These are phyloP conservation scores for Deuterostichococcus epilithicus DNA, from an alignment of 139 green algal species.

Conservation along the genomic window DNA sequence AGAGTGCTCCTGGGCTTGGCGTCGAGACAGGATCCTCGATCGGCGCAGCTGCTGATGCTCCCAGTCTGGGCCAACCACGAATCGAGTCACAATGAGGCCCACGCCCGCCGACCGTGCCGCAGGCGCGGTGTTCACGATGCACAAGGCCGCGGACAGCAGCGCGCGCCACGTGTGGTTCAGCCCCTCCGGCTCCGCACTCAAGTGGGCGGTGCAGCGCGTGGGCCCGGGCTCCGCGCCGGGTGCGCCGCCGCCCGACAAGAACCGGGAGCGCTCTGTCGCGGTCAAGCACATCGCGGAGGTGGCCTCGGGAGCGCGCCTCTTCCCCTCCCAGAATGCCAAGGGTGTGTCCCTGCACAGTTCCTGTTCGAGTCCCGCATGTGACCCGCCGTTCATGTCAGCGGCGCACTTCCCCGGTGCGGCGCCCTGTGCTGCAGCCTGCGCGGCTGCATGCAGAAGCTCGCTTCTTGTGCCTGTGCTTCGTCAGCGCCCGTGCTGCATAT, in stretches of 20 bases:
- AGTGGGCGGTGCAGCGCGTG: slow-evolving; percentile 10
- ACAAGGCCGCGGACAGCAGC: slow-evolving; percentile 4
- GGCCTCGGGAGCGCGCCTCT: slow-evolving; percentile 4
- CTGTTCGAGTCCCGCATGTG: too few species aligned
- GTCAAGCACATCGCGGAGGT: slow-evolving; percentile 14
- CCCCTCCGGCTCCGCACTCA: background rate
- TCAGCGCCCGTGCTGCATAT: background rate
- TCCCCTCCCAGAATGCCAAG: slow-evolving; percentile 2
- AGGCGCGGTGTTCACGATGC: slow-evolving; percentile 9
- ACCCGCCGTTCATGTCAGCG: too few species aligned
- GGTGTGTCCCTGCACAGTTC: background rate
- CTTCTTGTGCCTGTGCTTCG: background rate
- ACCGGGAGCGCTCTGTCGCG: slow-evolving; percentile 16
- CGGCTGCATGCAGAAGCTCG: background rate
- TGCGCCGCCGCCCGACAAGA: background rate
- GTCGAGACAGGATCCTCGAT: too few species aligned
- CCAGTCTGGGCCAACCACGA: too few species aligned
- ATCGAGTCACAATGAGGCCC: too few species aligned
- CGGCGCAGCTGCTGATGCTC: too few species aligned
- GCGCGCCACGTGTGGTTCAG: slow-evolving; percentile 20
- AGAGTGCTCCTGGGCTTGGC: too few species aligned
- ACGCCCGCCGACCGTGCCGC: too few species aligned
- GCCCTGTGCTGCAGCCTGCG: background rate
- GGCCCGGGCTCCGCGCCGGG: background rate
- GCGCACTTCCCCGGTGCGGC: background rate